These are phyloP conservation scores for Dendrobium nobile DNA, from an alignment of 106 monocot genomes.

Conservation along the genomic window DNA sequence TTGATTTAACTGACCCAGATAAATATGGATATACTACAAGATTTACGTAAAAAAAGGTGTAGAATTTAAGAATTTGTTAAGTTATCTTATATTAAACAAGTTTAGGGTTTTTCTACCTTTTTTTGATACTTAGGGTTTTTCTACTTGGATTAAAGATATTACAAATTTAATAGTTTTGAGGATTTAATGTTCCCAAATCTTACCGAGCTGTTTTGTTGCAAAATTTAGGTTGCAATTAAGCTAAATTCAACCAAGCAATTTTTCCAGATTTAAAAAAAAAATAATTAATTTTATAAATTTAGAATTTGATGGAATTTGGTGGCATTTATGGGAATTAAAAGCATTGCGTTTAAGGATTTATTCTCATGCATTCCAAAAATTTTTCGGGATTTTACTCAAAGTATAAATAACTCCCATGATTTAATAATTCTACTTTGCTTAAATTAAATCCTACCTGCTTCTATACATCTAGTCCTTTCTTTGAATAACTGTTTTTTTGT, in stretches of 20 bases:
- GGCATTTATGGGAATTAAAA: neutral
- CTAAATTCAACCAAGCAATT: neutral
- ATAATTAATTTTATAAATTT: neutral
- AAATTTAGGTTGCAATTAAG: neutral
- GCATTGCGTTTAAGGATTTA: neutral
- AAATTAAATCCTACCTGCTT: neutral
- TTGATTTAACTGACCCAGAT: no score
- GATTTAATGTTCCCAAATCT: no score
- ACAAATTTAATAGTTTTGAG: no score
- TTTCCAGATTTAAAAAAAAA: neutral
- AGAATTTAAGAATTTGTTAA: no score
- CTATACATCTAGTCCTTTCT: neutral
- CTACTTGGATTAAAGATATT: no score
- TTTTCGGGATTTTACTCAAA: neutral
- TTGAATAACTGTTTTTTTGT: neutral
- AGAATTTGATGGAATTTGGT: neutral
- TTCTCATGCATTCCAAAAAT: neutral
- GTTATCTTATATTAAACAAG: no score
- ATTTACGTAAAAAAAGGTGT: no score
- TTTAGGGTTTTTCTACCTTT: no score
- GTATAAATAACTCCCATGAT: neutral
- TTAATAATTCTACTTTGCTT: neutral
- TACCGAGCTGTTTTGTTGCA: neutral
- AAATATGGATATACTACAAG: no score
- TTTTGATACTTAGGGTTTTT: no score